Base-by-base conservation (phyloP, 352 stramenopile genomes). In the Globisporangium rhizosaccharum region DNA sequence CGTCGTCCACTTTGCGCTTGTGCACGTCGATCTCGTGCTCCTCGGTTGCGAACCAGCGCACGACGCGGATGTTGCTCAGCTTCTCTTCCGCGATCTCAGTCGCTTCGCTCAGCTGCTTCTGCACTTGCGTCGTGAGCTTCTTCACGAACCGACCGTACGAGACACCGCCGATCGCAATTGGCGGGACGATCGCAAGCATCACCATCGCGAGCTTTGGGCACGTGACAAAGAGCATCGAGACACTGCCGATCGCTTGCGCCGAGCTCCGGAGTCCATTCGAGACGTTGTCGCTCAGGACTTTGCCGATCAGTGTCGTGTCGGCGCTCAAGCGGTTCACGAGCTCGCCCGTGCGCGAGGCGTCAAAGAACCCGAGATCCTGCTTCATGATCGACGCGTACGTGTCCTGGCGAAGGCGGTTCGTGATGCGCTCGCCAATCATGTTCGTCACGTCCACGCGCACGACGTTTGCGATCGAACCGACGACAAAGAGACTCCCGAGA, bases 11-110 rank as follows among this genome's bases (percentile, higher is more conserved):
- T 48, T 88, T 89, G 36, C 63, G 23, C 6, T 70, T 58, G 66
- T 94, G 72, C 3, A 73, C 66, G 11, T 79, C 61, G 30, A 87
- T 70, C 62, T 97, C 88, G 33, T 89, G 62, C 0, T 72, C 49
- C 61, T 97, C 88, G 59, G 87, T 90, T 0, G 85, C 79, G 56
- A 96, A 97, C 84, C 85, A 92, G 1, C 94, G 82, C 49, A 98
- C 96, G 37, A 96, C 96, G 53, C 90, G 88, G 46, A 98, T 88
- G 36, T 97, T 94, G 54, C 76, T 79, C 20, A 98, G 75, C 44
- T 96, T 94, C 65, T 98, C 91, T 65, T 98, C 93, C 0, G 92
- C 94, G 51, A 98, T 81, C 56, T 92, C 82, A 0, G 92, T 97
- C 3, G 92, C 91, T 59, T 94, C 73, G 58, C 88, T 96, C 42